These are phyloP conservation scores for Phytophthora syringae DNA, from an alignment of 352 stramenopile genomes.

Conservation along the genomic window DNA sequence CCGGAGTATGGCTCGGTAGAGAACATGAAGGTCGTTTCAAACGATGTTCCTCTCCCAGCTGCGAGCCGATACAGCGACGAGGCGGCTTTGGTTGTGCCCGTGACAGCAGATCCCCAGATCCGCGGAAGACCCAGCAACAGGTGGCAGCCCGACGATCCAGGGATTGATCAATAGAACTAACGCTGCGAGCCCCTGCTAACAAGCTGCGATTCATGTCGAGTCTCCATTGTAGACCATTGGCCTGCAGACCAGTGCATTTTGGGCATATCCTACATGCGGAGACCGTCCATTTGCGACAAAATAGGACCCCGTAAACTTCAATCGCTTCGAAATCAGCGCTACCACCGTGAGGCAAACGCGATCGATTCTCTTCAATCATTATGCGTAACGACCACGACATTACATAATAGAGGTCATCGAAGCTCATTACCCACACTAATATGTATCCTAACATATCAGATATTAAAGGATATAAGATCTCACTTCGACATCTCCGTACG, in stretches of 20 bases:
- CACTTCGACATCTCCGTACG: neutral
- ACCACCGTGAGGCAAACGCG: neutral
- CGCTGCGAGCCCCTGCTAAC: neutral
- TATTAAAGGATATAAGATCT: neutral
- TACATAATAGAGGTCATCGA: neutral
- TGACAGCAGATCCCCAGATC: neutral
- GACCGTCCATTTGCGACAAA: constrained; percentile 10
- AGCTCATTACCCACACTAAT: neutral
- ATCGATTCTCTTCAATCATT: neutral
- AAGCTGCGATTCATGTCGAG: too few relatives aligned
- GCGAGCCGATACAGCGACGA: neutral
- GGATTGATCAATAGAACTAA: neutral
- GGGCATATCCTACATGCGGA: neutral
- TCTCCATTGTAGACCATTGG: too few relatives aligned
- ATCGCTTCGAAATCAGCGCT: neutral
- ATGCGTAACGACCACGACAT: neutral
- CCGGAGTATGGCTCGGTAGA: neutral
- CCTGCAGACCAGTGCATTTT: too few relatives aligned
- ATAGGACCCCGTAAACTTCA: constrained; percentile 7
- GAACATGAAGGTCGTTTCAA: neutral
- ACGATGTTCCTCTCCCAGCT: neutral
- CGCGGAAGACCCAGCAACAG: neutral
- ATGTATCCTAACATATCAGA: neutral
- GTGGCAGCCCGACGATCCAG: neutral
- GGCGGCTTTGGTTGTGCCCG: neutral